These are phyloP conservation scores for Talaromyces islandicus DNA, from an alignment of 2,329 filamentous ascomycete genomes.

Conservation along the genomic window DNA sequence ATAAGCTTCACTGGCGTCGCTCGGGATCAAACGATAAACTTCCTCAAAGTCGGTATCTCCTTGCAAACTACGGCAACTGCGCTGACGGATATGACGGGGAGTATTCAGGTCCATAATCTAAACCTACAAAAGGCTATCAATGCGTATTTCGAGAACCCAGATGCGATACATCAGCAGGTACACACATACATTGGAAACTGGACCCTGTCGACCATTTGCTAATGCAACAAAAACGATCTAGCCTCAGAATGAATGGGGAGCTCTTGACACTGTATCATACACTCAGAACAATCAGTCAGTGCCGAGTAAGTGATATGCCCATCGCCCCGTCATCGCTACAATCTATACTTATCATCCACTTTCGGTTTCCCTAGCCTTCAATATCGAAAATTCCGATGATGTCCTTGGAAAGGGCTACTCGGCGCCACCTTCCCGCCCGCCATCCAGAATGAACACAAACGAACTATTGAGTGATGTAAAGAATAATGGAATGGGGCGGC, in stretches of 20 bases:
- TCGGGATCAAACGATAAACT: conserved; percentile 34
- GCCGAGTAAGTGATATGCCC: conserved; percentile 17
- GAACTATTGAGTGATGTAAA: conserved; percentile 16
- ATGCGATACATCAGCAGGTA: conserved; percentile 24
- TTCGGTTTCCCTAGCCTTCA: conserved; percentile 23
- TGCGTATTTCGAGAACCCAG: conserved; percentile 43
- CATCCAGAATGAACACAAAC: conserved; percentile 36
- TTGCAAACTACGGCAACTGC: not conserved
- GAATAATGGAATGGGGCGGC: conserved; percentile 19
- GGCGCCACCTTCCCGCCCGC: conserved; percentile 42
- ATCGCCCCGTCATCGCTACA: not conserved
- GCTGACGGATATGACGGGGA: not conserved
- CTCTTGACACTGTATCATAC: conserved; percentile 11
- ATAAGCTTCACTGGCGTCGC: conserved; percentile 35
- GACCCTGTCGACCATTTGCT: not conserved
- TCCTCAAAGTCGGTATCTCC: conserved; percentile 31
- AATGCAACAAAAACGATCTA: not conserved
- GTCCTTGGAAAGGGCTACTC: conserved; percentile 28
- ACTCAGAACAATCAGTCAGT: conserved; percentile 19
- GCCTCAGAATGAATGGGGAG: conserved; percentile 8
- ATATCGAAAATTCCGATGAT: conserved; percentile 31
- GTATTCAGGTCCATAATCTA: conserved; percentile 37
- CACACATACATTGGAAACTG: not conserved
- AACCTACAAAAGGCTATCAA: conserved; percentile 42
- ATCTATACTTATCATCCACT: not conserved